Evolutionary conservation across 2,329 filamentous ascomycete genomes (phyloP).

Genomic region (Hypomyces perniciosus): DNA sequence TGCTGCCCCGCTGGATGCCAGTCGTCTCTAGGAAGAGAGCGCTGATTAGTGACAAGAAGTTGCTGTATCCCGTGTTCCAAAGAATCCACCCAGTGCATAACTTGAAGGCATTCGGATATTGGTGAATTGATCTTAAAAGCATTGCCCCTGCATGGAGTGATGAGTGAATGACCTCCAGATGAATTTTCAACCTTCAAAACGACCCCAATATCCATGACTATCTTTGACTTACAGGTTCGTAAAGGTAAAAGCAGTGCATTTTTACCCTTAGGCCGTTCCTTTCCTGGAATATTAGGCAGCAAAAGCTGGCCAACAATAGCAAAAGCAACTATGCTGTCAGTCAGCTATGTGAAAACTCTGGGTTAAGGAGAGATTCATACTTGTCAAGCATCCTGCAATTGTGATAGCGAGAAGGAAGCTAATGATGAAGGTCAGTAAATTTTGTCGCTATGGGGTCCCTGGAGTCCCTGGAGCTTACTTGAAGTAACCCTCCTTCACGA

Average conservation of each 20-base stretch:
- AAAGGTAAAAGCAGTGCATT: constrained; percentile 14
- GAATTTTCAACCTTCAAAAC: background rate
- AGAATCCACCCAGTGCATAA: constrained; percentile 17
- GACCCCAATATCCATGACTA: no score
- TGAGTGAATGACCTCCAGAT: background rate
- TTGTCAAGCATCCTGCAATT: constrained; percentile 16
- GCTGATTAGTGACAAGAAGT: constrained; percentile 13
- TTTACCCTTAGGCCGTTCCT: constrained; percentile 10
- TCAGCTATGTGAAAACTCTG: background rate
- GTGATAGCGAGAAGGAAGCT: constrained; percentile 17
- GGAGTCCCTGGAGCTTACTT: constrained; percentile 9
- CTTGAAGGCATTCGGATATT: constrained; percentile 18
- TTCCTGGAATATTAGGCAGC: constrained; percentile 14
- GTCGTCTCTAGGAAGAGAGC: constrained; percentile 16
- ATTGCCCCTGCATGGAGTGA: constrained; percentile 12
- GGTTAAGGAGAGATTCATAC: constrained; percentile 1
- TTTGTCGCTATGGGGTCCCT: background rate
- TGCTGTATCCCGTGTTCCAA: constrained; percentile 17
- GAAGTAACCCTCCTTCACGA: constrained; percentile 16
- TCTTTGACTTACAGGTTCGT: constrained; percentile 13
- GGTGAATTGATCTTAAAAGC: constrained; percentile 15
- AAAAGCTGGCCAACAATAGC: constrained; percentile 14
- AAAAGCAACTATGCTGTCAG: constrained; percentile 8
- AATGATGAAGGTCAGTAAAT: background rate
- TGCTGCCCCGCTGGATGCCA: constrained; percentile 16